phyloP scores from a whole-genome alignment of 164 flowering plant species.

The Euptelea pleiosperma region DNA sequence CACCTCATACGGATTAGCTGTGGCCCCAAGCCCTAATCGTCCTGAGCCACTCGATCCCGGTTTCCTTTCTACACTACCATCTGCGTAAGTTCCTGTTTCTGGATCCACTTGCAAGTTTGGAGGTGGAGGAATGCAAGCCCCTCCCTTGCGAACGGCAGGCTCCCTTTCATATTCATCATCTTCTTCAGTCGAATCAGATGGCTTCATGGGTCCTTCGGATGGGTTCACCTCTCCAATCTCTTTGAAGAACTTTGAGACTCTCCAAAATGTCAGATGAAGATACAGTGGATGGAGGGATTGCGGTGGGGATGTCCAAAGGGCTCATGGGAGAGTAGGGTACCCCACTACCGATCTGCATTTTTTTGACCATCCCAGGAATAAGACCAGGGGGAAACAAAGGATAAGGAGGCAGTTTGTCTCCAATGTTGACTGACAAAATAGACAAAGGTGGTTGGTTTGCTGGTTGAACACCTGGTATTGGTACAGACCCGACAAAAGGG shows the following conservation, averaged over 20 bases:
- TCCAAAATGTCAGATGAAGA: constrained; percentile 73
- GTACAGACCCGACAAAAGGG: constrained; percentile 47
- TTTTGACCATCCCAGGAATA: constrained; percentile 95
- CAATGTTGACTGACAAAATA: constrained; percentile 25
- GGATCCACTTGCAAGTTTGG: constrained; percentile 70
- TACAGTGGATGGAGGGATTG: constrained; percentile 84
- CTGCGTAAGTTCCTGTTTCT: constrained; percentile 69
- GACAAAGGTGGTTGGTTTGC: constrained; percentile 40
- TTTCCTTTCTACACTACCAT: constrained; percentile 71
- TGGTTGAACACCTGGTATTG: constrained; percentile 45
- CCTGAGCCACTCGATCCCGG: constrained; percentile 69
- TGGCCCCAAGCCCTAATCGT: constrained; percentile 88
- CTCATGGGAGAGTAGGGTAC: constrained; percentile 98
- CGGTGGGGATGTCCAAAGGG: constrained; percentile 95
- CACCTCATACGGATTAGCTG: constrained; percentile 77
- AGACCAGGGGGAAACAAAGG: constrained; percentile 98
- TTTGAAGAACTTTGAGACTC: constrained; percentile 88
- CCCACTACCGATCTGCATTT: constrained; percentile 98
- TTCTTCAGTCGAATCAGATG: constrained; percentile 48
- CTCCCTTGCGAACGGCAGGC: constrained; percentile 72
- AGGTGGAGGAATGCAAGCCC: constrained; percentile 98
- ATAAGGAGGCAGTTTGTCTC: constrained; percentile 80
- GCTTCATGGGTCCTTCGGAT: constrained; percentile 77
- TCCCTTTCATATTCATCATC: constrained; percentile 72
- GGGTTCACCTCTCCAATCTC: constrained; percentile 96